Conservation (phyloP, 2,329 filamentous ascomycete genomes). For the Cercospora zeae-maydis region DNA sequence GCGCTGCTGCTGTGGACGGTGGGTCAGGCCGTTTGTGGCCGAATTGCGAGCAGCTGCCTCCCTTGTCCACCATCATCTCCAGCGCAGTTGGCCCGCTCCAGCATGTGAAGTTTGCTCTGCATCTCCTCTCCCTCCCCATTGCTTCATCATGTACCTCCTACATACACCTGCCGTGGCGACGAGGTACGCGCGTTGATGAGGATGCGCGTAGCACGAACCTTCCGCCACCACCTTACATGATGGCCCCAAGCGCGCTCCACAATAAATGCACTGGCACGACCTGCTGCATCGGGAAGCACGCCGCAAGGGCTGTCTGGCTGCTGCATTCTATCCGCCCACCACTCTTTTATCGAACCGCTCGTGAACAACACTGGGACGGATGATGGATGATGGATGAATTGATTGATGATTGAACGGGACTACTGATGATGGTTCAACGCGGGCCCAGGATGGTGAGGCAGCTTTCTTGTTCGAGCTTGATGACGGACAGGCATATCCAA, state of each 20-base stretch:
- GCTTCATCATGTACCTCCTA: not conserved
- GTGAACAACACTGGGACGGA: not conserved
- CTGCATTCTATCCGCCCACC: not conserved
- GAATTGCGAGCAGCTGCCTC: constrained; percentile 19
- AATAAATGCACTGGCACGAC: constrained; percentile 7
- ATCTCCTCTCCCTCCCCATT: not conserved
- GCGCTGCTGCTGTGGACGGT: not conserved
- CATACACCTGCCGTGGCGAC: not conserved
- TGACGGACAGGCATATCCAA: constrained; percentile 11
- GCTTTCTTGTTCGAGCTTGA: constrained; percentile 14
- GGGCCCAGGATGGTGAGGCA: constrained; percentile 1
- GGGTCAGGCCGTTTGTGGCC: constrained; percentile 15
- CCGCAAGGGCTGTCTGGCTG: not conserved
- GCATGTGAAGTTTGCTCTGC: not conserved
- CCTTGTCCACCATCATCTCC: constrained; percentile 21
- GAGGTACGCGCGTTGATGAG: not conserved
- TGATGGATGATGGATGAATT: too few species aligned
- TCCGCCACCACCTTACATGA: not conserved
- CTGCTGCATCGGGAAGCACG: constrained; percentile 14
- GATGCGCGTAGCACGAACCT: not conserved
- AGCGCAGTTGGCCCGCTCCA: constrained; percentile 5
- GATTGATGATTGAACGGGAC: too few species aligned
- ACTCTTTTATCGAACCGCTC: constrained; percentile 11
- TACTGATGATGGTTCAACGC: constrained; percentile 3
- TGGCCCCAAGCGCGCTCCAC: constrained; percentile 3